Base-by-base conservation (phyloP, 176 grass and related monocot genomes). In the Areca catechu region DNA sequence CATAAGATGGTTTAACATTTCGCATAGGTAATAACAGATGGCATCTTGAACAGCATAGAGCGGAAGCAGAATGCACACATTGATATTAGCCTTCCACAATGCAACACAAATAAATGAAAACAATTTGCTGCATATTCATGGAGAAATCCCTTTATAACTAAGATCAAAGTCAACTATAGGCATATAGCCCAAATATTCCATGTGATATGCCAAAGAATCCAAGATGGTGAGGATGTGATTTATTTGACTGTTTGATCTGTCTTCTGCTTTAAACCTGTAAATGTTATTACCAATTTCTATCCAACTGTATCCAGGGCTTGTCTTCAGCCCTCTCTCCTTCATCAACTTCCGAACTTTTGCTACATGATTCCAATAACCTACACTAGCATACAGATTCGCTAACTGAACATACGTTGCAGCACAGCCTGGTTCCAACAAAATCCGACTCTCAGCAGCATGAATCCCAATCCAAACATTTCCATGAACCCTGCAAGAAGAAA, bases 211-310 rank as follows among this genome's bases (percentile, higher is more conserved):
- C 25, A 67, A 67, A 67, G 18, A 34, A 20, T 67, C n/a, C 24
- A 67, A 30, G 20, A 54, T 49, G 21, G 10, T 20, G 1, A 71
- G 30, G 19, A 59, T 48, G 20, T 60, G 56, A 24, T 60, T 17
- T 4, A 54, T 18, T 59, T 71, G 55, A 25, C 15, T 23, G 18
- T 58, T 65, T 58, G 72, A 74, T 30, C 30, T 54, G 49, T 74
- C 62, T 51, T 74, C 72, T 58, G 62, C 72, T 51, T 24, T 74
- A 21, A 74, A 74, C 14, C 34, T 74, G 24, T 58, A 51, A 7
- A 74, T 61, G 47, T 54, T 57, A 23, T 58, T 66, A 10, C 72
- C 72, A 22, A 74, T 63, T 58, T 74, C 72, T n/a, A 66, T 74
- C 61, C 72, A 74, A 48, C 61, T 58, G 47, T 57, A 74, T 15